Evolutionary conservation across 495 filamentous ascomycete species (phyloP).

Genomic region (Lepraria neglecta): DNA sequence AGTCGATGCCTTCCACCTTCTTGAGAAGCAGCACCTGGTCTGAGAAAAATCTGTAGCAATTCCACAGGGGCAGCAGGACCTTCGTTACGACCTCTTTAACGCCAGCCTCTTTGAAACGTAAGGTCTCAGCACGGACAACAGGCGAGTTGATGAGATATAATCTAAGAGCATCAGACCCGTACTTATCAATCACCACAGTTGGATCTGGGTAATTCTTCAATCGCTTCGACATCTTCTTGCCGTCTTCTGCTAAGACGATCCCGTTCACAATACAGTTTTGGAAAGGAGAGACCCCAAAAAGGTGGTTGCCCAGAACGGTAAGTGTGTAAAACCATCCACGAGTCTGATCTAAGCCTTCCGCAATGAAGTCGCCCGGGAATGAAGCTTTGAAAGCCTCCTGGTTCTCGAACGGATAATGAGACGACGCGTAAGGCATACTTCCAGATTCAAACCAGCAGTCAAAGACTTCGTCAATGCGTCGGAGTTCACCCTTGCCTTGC

Average conservation of each 20-base stretch:
- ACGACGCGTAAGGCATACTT: slow-evolving; percentile 91
- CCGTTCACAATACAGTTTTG: slow-evolving; percentile 97
- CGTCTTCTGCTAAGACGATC: slow-evolving; percentile 90
- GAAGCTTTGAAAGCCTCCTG: slow-evolving; percentile 70
- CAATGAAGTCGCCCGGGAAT: slow-evolving; percentile 96
- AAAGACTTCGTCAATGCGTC: slow-evolving; percentile 84
- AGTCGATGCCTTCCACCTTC: slow-evolving; percentile 77
- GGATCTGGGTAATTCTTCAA: slow-evolving; percentile 98
- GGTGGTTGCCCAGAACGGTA: slow-evolving; percentile 80
- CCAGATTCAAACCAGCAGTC: slow-evolving; percentile 97
- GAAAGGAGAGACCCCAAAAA: slow-evolving; percentile 86
- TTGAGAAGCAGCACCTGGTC: slow-evolving; percentile 90
- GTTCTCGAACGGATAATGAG: slow-evolving; percentile 94
- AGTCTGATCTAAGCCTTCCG: slow-evolving; percentile 90
- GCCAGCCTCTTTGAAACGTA: slow-evolving; percentile 85
- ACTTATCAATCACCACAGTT: slow-evolving; percentile 71
- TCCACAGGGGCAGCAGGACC: slow-evolving; percentile 92
- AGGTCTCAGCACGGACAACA: slow-evolving; percentile 85
- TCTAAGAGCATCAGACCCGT: slow-evolving; percentile 89
- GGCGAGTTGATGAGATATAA: slow-evolving; percentile 97
- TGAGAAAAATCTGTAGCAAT: slow-evolving; percentile 95
- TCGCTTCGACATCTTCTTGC: slow-evolving; percentile 99
- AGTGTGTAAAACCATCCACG: slow-evolving; percentile 98
- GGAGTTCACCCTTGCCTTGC: slow-evolving; percentile 76
- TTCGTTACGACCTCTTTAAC: slow-evolving; percentile 96